Evolutionary conservation across 1,284 basidiomycete genomes (phyloP), one percentile per base, ranked within the genome.

Genomic region (Ustilago shanxiensis): DNA sequence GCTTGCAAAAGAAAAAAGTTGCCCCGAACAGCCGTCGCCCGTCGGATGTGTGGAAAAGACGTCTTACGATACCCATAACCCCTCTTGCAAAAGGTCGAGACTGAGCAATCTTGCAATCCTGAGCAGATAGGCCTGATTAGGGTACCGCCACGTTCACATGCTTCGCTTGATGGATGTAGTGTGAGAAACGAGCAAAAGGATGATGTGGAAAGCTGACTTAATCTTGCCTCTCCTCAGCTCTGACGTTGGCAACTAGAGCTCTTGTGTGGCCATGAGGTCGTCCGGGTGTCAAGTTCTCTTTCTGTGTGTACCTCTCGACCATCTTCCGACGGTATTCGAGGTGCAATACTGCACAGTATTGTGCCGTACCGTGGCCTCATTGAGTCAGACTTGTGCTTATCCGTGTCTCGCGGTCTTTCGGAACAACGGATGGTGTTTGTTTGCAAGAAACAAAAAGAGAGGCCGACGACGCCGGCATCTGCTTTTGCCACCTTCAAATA

Each of bases 391-490:
- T 8, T 0, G 41, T 20, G n/a, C n/a, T n/a, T n/a, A n/a, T 20
- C 20, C 41, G n/a, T 44, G 41, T 3, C 20, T 44, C n/a, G 18
- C 18, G 41, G 41, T 44, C 41, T 44, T 11, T 44, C n/a, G n/a
- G 31, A 11, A 6, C 31, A 33, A 33, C 31, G 31, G n/a, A n/a
- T n/a, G n/a, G 14, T n/a, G 13, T 41, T 41, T 41, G 37, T 41
- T 41, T 41, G 37, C 37, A n/a, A 41, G 37, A 16, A 6, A 41
- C 37, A 1, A 22, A n/a, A 47, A 4, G 8, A 45, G 22, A 20
- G 44, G n/a, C 44, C 44, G 44, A 45, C 4, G n/a, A 45, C 44
- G 44, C 44, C 44, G 44, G 44, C 44, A 45, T 45, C 44, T 45
- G n/a, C 24, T 49, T 49, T 49, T 49, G 47, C 47, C 47, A 49